Percentiles rank a stretch among this genome's conserved stretches.
phyloP scores from a whole-genome alignment of 2,329 filamentous ascomycete genomes.

The Cryphonectria parasitica region DNA sequence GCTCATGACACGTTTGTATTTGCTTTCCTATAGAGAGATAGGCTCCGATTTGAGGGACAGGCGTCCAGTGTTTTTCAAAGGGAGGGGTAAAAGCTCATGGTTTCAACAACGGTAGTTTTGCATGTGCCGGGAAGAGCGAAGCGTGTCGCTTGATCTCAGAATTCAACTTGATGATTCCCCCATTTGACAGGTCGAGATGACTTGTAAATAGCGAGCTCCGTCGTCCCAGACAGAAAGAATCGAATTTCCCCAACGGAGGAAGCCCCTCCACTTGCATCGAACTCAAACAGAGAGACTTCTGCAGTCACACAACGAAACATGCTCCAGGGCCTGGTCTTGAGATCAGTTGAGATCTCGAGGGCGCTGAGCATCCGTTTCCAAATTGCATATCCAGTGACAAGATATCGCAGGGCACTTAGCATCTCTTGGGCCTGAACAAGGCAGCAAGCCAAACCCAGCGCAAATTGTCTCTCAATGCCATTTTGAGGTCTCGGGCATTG shows the following conservation, averaged over 20 bases:
- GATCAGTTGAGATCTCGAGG: not conserved
- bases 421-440: not conserved
- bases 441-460: not conserved
- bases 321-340: not conserved
- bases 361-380: not conserved
- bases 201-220: constrained; percentile 27
- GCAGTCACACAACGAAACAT: not conserved
- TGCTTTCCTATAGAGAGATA: constrained; percentile 17
- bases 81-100: constrained; percentile 29
- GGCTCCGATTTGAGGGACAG: constrained; percentile 17
- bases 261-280: not conserved
- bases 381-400: not conserved
- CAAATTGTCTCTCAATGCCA: too few species aligned
- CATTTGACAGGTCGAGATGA: constrained; percentile 27
- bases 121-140: constrained; percentile 25
- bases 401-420: not conserved
- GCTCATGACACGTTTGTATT: constrained; percentile 35
- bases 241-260: not conserved
- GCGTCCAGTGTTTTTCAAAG: constrained; percentile 28
- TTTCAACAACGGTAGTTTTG: constrained; percentile 32
- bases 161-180: constrained; percentile 42
- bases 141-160: constrained; percentile 32
- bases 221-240: constrained; percentile 24
- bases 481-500: not conserved
- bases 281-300: not conserved